Evolutionary conservation across 768 basidiomycete genomes (phyloP).

Genomic region (Boletus eberwhitei): DNA sequence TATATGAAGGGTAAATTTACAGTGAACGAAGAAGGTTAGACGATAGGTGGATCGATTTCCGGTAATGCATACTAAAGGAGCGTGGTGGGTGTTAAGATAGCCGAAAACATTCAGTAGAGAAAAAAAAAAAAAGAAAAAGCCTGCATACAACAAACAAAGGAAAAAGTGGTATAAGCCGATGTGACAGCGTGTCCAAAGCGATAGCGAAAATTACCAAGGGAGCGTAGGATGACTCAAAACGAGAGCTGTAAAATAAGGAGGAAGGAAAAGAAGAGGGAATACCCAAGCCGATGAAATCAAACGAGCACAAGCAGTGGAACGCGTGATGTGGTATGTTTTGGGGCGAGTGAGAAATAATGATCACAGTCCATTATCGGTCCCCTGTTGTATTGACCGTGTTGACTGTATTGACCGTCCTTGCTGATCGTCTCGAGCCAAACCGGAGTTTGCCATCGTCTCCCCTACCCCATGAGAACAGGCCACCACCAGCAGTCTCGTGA

Average conservation of each 20-base stretch:
- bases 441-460: constrained; percentile 63
- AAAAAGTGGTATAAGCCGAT: constrained; percentile 10
- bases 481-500: constrained; percentile 58
- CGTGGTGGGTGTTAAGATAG: constrained; percentile 9
- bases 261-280: neutral
- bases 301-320: constrained; percentile 3
- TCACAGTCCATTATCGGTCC: constrained; percentile 21
- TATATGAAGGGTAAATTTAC: constrained; percentile 9
- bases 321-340: neutral
- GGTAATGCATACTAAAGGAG: constrained; percentile 14
- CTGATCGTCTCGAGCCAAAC: constrained; percentile 71
- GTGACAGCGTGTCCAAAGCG: constrained; percentile 14
- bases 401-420: constrained; percentile 35
- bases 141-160: constrained; percentile 30
- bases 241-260: constrained; percentile 16
- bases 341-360: neutral
- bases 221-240: constrained; percentile 27
- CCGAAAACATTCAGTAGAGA: neutral
- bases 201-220: constrained; percentile 32
- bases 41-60: constrained; percentile 24
- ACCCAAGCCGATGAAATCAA: constrained; percentile 4
- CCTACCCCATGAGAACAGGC: constrained; percentile 64
- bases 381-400: constrained; percentile 9
- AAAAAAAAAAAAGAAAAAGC: constrained; percentile 13
- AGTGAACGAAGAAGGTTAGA: constrained; percentile 17